Percentiles rank a stretch among this genome's conserved stretches.
phyloP scores from a whole-genome alignment of 2,329 filamentous ascomycete species.

The Intubia oerlemansii region DNA sequence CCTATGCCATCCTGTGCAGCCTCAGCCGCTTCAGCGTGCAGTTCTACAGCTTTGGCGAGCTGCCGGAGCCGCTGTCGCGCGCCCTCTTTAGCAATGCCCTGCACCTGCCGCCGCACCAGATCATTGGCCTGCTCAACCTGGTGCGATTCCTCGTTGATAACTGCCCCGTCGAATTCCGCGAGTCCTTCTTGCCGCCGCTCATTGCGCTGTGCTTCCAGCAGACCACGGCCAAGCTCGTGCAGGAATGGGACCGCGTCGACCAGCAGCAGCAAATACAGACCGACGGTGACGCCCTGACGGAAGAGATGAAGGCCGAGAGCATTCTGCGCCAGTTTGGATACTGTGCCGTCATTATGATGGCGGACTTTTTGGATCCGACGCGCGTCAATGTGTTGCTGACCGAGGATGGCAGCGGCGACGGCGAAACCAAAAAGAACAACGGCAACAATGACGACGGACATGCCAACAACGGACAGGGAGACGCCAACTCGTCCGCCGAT shows the following conservation, averaged over 20 bases:
- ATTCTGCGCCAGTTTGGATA: constrained; percentile 85
- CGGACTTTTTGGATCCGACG: constrained; percentile 64
- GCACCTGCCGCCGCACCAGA: constrained; percentile 73
- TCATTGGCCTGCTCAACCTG: constrained; percentile 80
- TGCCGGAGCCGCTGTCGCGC: constrained; percentile 64
- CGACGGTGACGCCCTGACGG: constrained; percentile 59
- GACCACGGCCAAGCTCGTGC: constrained; percentile 68
- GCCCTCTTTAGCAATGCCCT: constrained; percentile 69
- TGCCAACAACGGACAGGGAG: too few species aligned
- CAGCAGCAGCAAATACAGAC: constrained; percentile 37
- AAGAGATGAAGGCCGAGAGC: constrained; percentile 97
- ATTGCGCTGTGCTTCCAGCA: constrained; percentile 64
- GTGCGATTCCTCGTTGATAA: constrained; percentile 79
- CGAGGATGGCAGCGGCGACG: not conserved
- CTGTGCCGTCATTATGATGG: constrained; percentile 78
- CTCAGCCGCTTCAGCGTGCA: constrained; percentile 71
- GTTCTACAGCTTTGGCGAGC: constrained; percentile 76
- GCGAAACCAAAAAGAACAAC: not conserved
- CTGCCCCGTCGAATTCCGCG: constrained; percentile 59
- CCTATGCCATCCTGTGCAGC: constrained; percentile 85
- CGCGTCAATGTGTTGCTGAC: constrained; percentile 27
- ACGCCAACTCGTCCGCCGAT: too few species aligned
- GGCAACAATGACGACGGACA: too few species aligned
- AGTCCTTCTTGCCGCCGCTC: constrained; percentile 68
- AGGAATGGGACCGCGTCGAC: constrained; percentile 68